Conservation (phyloP, 2,329 filamentous ascomycete species). For the Colletotrichum chlorophyti region DNA sequence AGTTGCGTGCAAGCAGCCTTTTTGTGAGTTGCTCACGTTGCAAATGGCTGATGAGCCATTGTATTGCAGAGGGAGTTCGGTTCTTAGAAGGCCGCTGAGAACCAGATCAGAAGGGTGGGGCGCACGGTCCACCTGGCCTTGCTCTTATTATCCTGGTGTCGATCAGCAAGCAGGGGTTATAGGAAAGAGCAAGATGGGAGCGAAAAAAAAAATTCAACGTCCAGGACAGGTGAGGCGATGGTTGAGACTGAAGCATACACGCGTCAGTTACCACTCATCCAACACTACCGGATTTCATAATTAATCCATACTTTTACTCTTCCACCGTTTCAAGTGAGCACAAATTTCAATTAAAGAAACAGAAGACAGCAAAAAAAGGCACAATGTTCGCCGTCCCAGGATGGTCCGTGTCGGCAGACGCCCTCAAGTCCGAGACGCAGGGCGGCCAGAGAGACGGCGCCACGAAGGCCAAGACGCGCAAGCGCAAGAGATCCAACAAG, state of each 20-base stretch:
- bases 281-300: background rate
- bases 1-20: no score
- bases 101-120: background rate
- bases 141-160: conserved; percentile 17
- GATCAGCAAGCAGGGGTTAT: conserved; percentile 28
- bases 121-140: conserved; percentile 17
- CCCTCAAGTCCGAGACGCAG: conserved; percentile 72
- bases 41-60: no score
- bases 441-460: conserved; percentile 35
- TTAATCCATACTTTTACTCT: background rate
- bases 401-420: conserved; percentile 80
- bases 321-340: no score
- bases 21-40: no score
- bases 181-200: background rate
- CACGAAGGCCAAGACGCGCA: conserved; percentile 65
- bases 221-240: conserved; percentile 1
- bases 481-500: conserved; percentile 42
- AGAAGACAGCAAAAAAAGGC: no score
- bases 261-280: conserved; percentile 4
- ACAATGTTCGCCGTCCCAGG: conserved; percentile 92
- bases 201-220: conserved; percentile 29
- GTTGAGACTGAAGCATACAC: conserved; percentile 5
- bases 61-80: no score
- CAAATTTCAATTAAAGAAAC: no score
- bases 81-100: background rate